Evolutionary conservation across 495 filamentous ascomycete genomes (phyloP), one percentile per base, ranked within the genome.

Genomic region (Ramalina peruviana): DNA sequence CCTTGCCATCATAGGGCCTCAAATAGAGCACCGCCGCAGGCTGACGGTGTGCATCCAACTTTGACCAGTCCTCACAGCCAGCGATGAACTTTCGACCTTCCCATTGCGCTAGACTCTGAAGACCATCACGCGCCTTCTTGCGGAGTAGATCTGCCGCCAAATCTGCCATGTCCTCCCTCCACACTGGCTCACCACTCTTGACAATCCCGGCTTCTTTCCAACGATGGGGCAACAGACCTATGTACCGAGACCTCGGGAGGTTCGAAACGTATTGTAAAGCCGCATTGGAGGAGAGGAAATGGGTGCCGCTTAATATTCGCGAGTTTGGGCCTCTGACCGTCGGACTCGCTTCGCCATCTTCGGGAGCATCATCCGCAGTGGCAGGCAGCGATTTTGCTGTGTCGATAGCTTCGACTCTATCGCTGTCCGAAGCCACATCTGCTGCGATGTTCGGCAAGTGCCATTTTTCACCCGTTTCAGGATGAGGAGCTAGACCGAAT

Each of bases 121-220:
- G 47, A 12, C 53, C 49, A 48, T 74, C 69, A 1, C 70, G 50
- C 11, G 76, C 65, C 2, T 70, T 60, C 13, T 62, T 57, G 3
- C 78, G 67, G 67, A 85, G 69, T 27, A 71, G 47, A 6, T 65
- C 60, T 0, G 83, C 63, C 3, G 86, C 51, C 40, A 81, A 75
- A 0, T 62, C 60, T n/a, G 73, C 71, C 80, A 88, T 87, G 56
- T 89, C 82, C 33, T 67, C 37, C 15, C 81, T 74, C 82, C 83
- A 90, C 3, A 74, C 57, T 13, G 76, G 33, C 5, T 62, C 50
- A 11, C 54, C 50, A 15, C 65, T 49, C 11, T 69, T 59, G 1
- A 49, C 60, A 0, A 62, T 63, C 5, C 58, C 20, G 40, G 65
- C 65, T 48, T 66, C 38, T 50, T 62, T 65, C 66, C 65, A 71